A percentile compares a stretch with the other conserved stretches of the same genome.
Evolutionary conservation across 2,329 filamentous ascomycete genomes (phyloP).

Genomic region (Fusarium odoratissimum): DNA sequence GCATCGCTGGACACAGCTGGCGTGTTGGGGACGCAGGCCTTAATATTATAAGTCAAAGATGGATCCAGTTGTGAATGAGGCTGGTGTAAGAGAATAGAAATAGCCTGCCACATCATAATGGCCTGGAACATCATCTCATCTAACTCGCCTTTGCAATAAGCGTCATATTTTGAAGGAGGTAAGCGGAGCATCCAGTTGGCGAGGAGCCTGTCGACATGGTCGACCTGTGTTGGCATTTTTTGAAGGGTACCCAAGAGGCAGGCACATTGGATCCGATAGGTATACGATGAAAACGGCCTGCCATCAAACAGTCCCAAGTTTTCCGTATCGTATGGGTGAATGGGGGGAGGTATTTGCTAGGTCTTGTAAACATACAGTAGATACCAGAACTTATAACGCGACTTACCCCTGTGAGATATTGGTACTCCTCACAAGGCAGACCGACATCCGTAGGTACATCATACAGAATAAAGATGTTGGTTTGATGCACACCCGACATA

Average conservation of each 20-base stretch:
- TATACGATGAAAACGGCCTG: neutral
- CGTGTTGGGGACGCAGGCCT: neutral
- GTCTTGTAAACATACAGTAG: neutral
- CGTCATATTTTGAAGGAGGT: neutral
- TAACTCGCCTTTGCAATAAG: neutral
- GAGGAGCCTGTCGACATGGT: neutral
- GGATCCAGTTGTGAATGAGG: conserved; percentile 5
- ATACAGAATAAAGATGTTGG: neutral
- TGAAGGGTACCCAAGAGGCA: neutral
- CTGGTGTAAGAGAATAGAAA: conserved; percentile 1
- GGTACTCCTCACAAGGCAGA: neutral
- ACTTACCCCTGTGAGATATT: conserved; percentile 5
- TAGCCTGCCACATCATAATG: conserved; percentile 14
- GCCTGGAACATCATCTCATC: conserved; percentile 17
- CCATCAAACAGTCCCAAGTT: neutral
- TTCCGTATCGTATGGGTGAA: neutral
- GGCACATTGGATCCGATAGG: conserved; percentile 9
- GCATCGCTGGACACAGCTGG: neutral
- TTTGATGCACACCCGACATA: conserved; percentile 10
- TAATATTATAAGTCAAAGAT: neutral
- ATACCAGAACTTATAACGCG: accelerated
- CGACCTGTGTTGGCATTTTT: neutral
- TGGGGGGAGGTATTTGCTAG: neutral
- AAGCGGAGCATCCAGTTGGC: conserved; percentile 15
- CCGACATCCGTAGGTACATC: neutral